A percentile compares a stretch with the other conserved stretches of the same genome.
Evolutionary conservation across 2,329 filamentous ascomycete species (phyloP).

Genomic region (Mariannaea elegans): DNA sequence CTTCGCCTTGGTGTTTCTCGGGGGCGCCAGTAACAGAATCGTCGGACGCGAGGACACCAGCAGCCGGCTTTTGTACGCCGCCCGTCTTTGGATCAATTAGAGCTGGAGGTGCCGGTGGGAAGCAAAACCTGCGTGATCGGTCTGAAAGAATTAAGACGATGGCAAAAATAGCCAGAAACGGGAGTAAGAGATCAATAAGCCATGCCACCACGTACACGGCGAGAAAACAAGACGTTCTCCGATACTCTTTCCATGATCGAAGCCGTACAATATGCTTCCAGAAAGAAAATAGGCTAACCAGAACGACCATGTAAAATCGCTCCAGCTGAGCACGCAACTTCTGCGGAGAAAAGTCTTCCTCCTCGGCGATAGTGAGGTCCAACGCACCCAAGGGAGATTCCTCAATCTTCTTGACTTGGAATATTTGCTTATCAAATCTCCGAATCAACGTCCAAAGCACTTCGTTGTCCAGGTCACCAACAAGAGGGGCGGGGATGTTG

Average conservation of each 20-base stretch:
- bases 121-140: constrained; percentile 68
- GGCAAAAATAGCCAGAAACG: constrained; percentile 65
- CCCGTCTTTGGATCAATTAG: constrained; percentile 76
- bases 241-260: constrained; percentile 80
- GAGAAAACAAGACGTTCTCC: constrained; percentile 71
- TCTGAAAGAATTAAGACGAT: constrained; percentile 74
- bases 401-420: constrained; percentile 9
- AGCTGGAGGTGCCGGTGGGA: constrained; percentile 80
- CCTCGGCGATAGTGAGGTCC: constrained; percentile 82
- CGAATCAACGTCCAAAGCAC: constrained; percentile 11
- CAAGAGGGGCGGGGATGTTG: neutral
- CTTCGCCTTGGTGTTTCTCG: constrained; percentile 84
- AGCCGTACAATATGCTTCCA: constrained; percentile 80
- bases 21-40: constrained; percentile 84
- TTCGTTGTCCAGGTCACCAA: constrained; percentile 5
- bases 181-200: constrained; percentile 75
- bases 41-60: constrained; percentile 78
- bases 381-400: constrained; percentile 45
- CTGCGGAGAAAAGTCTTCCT: constrained; percentile 86
- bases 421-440: constrained; percentile 9
- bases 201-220: constrained; percentile 70
- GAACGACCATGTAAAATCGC: constrained; percentile 81
- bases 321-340: constrained; percentile 83
- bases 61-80: constrained; percentile 78
- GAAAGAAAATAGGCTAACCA: constrained; percentile 70